Percentiles rank a stretch among this genome's conserved stretches.
Conservation (phyloP, 139 green algal genomes). For the Asterochloris sp. region DNA sequence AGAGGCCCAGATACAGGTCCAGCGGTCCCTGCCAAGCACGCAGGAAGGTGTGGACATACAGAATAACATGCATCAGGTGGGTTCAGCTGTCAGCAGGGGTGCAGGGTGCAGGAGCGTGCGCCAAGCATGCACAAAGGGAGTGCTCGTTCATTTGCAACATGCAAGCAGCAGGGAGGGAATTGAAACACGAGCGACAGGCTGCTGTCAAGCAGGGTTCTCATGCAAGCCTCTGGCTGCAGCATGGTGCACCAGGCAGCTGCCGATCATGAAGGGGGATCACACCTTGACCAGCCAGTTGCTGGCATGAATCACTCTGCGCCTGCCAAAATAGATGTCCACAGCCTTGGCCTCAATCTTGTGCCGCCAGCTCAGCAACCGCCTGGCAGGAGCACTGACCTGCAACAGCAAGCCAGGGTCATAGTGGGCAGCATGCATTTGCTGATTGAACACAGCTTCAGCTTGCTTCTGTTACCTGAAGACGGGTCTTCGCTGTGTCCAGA, state of each 20-base stretch:
- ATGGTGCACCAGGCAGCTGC: too few species aligned
- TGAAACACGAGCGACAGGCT: too few species aligned
- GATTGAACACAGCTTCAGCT: background rate
- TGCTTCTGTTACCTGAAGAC: constrained; percentile 41
- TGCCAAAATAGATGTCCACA: constrained; percentile 23
- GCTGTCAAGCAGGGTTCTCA: too few species aligned
- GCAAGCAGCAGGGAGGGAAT: too few species aligned
- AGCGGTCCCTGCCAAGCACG: constrained; percentile 26
- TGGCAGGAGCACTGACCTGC: constrained; percentile 29
- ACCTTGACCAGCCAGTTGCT: constrained; percentile 21
- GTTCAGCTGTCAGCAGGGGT: too few species aligned
- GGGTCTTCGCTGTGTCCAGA: constrained; percentile 65
- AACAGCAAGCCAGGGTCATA: background rate
- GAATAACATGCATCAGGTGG: too few species aligned
- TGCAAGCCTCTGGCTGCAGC: too few species aligned
- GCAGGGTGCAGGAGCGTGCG: too few species aligned
- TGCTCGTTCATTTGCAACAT: too few species aligned
- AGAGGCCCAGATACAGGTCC: constrained; percentile 61
- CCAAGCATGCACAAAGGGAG: too few species aligned
- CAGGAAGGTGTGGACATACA: background rate
- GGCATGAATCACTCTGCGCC: constrained; percentile 17
- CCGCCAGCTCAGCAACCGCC: constrained; percentile 39
- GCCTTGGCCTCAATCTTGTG: constrained; percentile 22
- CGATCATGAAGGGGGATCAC: background rate
- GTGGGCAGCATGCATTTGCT: background rate